Base-by-base conservation (phyloP, 257 asterid species). In the Solanum bulbocastanum region DNA sequence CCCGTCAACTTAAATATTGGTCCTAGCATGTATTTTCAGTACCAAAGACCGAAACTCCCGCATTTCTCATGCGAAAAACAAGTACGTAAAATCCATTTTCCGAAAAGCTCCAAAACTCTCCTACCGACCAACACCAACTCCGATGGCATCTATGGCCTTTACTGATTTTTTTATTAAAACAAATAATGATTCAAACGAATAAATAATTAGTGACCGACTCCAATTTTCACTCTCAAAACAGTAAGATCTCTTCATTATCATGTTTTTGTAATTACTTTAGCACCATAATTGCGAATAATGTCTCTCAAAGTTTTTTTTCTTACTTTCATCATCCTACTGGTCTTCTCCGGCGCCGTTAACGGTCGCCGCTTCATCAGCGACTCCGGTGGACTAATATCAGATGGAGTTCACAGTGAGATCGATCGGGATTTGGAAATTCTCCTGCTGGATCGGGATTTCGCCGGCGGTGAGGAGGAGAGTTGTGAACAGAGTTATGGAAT, bases 401-500 rank as follows among this genome's bases (percentile, higher is more conserved):
- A 93, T 56, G 96, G 96, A 3, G 83, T 90, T 25, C 40, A 14
- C 85, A 36, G 49, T 22, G 71, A 40, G 35, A 76, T 37, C 66
- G 12, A 86, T 33, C 39, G 16, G 8, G 83, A 85, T 25, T 33
- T 27, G 18, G 36, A 84, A 33, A 5, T 90, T n/a, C 62, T 94
- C 90, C 94, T 90, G 88, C 89, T 91, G 32, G 85, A 81, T 14
- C 30, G 68, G 39, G 6, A 27, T 52, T 86, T 60, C 71, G 86
- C 88, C 25, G 52, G 83, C 0, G 86, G 87, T 85, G 92, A 84
- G 86, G 96, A 87, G 89, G 94, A 90, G 91, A 25, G 91, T 69
- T 96, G 98, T 81, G 98, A 94, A 90, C 95, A 95, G 94, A 92
- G 95, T 11, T 96, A 95, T 83, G 99, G 99, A 0, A 93, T 96